Conservation (phyloP, 805 yeast genomes). For the Nakazawaea populi region DNA sequence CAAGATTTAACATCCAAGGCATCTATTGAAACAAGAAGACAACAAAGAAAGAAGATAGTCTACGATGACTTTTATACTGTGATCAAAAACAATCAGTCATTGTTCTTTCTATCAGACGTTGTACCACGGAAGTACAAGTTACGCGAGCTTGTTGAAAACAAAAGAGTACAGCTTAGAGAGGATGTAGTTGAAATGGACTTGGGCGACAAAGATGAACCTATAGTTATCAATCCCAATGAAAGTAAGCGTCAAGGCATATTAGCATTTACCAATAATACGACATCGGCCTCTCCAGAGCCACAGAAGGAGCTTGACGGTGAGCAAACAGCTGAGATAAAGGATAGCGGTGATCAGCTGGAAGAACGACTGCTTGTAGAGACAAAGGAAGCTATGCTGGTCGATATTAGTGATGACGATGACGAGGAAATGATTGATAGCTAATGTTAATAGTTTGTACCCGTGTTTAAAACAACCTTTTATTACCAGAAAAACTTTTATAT, state of each 20-base stretch:
- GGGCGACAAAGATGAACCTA: background rate
- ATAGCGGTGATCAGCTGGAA: background rate
- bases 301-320: background rate
- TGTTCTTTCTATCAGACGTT: conserved; percentile 58
- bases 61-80: conserved; percentile 68
- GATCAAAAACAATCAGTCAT: conserved; percentile 50
- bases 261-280: conserved; percentile 5
- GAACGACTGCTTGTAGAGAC: background rate
- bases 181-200: background rate
- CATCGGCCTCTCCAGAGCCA: background rate
- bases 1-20: conserved; percentile 71
- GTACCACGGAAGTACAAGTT: conserved; percentile 58
- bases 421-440: conserved; percentile 11
- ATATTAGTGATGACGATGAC: conserved; percentile 6
- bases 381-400: background rate
- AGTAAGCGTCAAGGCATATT: conserved; percentile 7
- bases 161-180: conserved; percentile 26
- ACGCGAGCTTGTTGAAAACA: conserved; percentile 39
- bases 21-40: conserved; percentile 53
- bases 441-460: no score
- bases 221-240: background rate
- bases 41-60: conserved; percentile 60
- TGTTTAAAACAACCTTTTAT: background rate
- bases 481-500: background rate
- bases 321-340: background rate